Base-by-base conservation (phyloP, 208 protist species). In the Leishmania tropica region DNA sequence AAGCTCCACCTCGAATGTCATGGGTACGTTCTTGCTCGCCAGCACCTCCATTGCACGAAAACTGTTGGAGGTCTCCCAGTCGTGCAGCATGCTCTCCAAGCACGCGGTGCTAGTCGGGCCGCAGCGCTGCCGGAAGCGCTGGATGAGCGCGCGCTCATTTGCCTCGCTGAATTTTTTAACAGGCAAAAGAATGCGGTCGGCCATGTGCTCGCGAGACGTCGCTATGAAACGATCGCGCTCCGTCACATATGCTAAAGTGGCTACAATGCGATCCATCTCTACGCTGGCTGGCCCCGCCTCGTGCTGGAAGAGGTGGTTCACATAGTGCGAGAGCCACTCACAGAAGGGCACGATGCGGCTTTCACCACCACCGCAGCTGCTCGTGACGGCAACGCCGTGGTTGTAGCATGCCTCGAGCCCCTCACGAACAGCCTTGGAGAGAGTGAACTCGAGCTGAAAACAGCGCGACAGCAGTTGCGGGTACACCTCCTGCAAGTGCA, bases 61-160 rank as follows among this genome's bases (percentile, higher is more conserved):
- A 53, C 75, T 81, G 64, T 86, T 87, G 19, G 89, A 88, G 5
- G 90, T 75, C 80, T 92, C 85, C 35, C 92, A 82, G 81, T 98
- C 96, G 78, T 95, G 81, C 67, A 97, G 87, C 92, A 98, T 97
- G 70, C 94, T 94, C 75, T 97, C 93, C 45, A 98, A 78, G 64
- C 91, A 92, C 35, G 92, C 88, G 24, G 93, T 97, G 86, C 86
- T 95, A 1, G 88, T 84, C 1, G 92, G 77, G 53, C 96, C 96
- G 68, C 85, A 95, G 37, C 87, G 85, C 76, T 96, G 87, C 54
- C 87, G 85, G 28, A 97, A 89, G 28, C 87, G 92, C 75, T 91
- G 85, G 60, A 97, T 88, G 54, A 97, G 80, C 68, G 85, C 81
- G 31, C 91, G 86, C 81, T 98, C 96, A 56, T 83, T 85, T 17